Conservation (phyloP, 306 rosid genomes). For the Argentina anserina region DNA sequence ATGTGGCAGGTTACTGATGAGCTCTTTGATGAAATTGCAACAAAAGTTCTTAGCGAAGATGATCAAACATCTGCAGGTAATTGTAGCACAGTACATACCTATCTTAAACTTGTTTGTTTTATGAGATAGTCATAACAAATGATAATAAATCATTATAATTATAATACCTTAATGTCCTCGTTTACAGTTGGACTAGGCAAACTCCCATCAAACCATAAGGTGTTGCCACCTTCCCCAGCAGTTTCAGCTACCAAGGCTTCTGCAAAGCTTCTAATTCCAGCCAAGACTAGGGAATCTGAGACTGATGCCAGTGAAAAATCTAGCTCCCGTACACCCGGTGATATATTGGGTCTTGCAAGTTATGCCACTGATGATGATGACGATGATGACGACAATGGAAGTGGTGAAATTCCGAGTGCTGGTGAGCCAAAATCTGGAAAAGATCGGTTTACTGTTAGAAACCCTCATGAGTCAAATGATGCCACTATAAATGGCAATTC, state of each 20-base stretch:
- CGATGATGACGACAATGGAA: slow-evolving; percentile 31
- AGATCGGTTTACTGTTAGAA: slow-evolving; percentile 35
- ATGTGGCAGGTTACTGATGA: slow-evolving; percentile 84
- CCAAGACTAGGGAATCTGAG: slow-evolving; percentile 54
- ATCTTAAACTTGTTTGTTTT: neutral
- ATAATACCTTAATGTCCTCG: neutral
- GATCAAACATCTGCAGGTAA: slow-evolving; percentile 65
- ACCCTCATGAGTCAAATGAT: slow-evolving; percentile 26
- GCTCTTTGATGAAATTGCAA: slow-evolving; percentile 91
- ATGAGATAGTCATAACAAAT: neutral
- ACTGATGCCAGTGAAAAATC: slow-evolving; percentile 50
- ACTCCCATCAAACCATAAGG: slow-evolving; percentile 49
- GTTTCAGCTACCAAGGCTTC: slow-evolving; percentile 52
- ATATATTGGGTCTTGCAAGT: slow-evolving; percentile 89
- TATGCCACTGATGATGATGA: slow-evolving; percentile 74
- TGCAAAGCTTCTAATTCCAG: slow-evolving; percentile 63
- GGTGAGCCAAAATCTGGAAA: slow-evolving; percentile 39
- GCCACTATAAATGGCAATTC: slow-evolving; percentile 40
- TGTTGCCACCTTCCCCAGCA: slow-evolving; percentile 40
- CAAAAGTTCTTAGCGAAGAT: slow-evolving; percentile 79
- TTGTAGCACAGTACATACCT: neutral
- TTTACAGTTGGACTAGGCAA: slow-evolving; percentile 44
- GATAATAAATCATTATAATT: no score
- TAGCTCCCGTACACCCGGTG: slow-evolving; percentile 66
- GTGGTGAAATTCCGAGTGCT: slow-evolving; percentile 57